A percentile compares a stretch with the other conserved stretches of the same genome.
These are phyloP conservation scores for Globisporangium emineosum DNA, from an alignment of 352 stramenopile genomes.

Conservation along the genomic window DNA sequence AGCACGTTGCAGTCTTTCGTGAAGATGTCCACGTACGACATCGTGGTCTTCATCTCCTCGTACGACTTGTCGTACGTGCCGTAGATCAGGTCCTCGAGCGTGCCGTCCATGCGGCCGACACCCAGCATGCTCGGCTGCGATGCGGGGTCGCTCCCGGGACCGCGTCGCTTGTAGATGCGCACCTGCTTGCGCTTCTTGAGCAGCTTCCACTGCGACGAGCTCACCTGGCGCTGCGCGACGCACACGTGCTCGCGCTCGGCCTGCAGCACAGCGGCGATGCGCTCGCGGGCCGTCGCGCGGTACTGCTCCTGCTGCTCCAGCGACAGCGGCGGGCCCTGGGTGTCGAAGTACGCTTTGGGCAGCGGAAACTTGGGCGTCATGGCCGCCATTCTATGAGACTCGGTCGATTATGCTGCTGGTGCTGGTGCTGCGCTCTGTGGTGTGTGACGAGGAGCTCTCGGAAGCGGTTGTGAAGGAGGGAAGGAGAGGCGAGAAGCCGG, in stretches of 20 bases:
- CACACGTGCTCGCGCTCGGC: conserved; percentile 28
- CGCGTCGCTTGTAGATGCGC: conserved; percentile 36
- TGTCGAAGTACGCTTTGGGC: conserved; percentile 27
- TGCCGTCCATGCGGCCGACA: conserved; percentile 38
- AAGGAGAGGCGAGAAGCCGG: too few species aligned
- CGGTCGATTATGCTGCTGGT: too few species aligned
- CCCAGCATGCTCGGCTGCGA: conserved; percentile 21
- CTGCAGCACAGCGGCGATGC: too few species aligned
- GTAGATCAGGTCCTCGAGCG: conserved; percentile 40
- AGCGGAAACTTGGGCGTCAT: conserved; percentile 25
- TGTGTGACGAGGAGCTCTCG: too few species aligned
- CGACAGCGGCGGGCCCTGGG: too few species aligned
- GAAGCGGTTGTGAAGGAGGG: too few species aligned
- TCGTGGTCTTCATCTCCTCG: conserved; percentile 38
- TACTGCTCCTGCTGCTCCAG: conserved; percentile 35
- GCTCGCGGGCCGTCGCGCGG: conserved; percentile 22
- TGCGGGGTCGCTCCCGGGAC: too few species aligned
- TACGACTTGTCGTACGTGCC: conserved; percentile 38
- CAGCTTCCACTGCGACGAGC: conserved; percentile 46
- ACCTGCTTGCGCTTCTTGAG: conserved; percentile 35
- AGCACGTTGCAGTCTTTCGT: conserved; percentile 40
- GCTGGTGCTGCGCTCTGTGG: too few species aligned
- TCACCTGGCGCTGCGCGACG: conserved; percentile 27
- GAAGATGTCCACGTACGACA: conserved; percentile 28
- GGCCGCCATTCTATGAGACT: too few species aligned